Evolutionary conservation across 192 early-diverging fungal genomes (phyloP), one percentile per base, ranked within the genome.

Genomic region (Borealophlyctis nickersoniae): DNA sequence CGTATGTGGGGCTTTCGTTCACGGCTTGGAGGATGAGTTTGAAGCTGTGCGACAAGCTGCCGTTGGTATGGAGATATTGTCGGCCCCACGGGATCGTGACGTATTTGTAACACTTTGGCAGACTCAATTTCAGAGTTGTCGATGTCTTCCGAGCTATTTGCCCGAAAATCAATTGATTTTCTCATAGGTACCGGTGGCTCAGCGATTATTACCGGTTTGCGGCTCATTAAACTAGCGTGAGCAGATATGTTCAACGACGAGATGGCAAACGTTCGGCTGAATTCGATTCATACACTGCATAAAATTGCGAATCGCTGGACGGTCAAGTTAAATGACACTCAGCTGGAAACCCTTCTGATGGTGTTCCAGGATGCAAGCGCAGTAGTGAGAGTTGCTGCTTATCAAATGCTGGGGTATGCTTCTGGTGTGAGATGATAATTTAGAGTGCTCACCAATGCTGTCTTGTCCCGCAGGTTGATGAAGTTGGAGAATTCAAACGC

Each of bases 181-280:
- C 78, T 97, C 31, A 88, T 95, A 60, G 87, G 88, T 87, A 74
- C 65, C 61, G 23, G 28, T 31, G 28, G 13, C 35, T n/a, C n/a
- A n/a, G n/a, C n/a, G n/a, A n/a, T n/a, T n/a, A n/a, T n/a, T n/a
- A n/a, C n/a, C n/a, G n/a, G n/a, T n/a, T n/a, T n/a, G n/a, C n/a
- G n/a, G n/a, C n/a, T n/a, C n/a, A n/a, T n/a, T n/a, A n/a, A n/a
- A n/a, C n/a, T n/a, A n/a, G n/a, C n/a, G n/a, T n/a, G n/a, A n/a
- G n/a, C n/a, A 68, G 95, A 96, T 58, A 98, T 98, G 91, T 93
- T 98, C 63, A 95, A 96, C 74, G 96, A 98, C 74, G 93, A 95
- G 69, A 90, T 91, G 66, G 85, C 90, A 63, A 77, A 77, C 36
- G 89, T 98, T 2, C 87, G 96, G 0, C 65, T 93, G 4, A 88